phyloP scores from a whole-genome alignment of 1,284 basidiomycete genomes.

The Cerioporus squamosus region DNA sequence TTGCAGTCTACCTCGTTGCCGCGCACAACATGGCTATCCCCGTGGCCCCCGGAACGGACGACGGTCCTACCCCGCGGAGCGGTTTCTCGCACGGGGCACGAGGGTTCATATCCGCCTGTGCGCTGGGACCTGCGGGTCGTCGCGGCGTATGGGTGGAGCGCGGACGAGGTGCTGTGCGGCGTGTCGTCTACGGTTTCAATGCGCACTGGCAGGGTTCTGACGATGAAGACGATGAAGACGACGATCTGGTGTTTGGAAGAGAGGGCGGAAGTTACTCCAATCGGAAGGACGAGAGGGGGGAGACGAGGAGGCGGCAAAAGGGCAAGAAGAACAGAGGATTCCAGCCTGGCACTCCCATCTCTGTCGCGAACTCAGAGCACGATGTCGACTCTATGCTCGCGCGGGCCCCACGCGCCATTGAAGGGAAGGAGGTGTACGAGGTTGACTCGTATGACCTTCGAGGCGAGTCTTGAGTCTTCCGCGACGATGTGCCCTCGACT shows the following conservation, averaged over 20 bases:
- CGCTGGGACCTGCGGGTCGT: constrained; percentile 47
- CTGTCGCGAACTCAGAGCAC: background rate
- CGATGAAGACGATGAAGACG: background rate
- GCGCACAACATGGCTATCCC: constrained; percentile 33
- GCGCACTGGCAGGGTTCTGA: constrained; percentile 3
- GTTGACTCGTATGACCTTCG: constrained; percentile 52
- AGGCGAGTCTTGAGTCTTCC: constrained; percentile 38
- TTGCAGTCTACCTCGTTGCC: constrained; percentile 38
- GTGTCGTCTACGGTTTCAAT: constrained; percentile 43
- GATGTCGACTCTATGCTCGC: constrained; percentile 4
- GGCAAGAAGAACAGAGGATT: background rate
- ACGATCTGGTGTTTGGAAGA: constrained; percentile 8
- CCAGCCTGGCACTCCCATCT: constrained; percentile 25
- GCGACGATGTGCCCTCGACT: background rate
- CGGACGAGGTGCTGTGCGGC: constrained; percentile 40
- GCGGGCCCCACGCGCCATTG: constrained; percentile 17
- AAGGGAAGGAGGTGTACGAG: constrained; percentile 43
- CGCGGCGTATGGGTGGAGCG: constrained; percentile 59
- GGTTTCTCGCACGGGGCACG: constrained; percentile 31
- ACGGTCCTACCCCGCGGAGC: constrained; percentile 12
- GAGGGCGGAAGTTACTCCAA: background rate
- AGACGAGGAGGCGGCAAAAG: background rate
- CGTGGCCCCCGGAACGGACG: constrained; percentile 1
- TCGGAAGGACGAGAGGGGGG: background rate
- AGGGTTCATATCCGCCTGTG: constrained; percentile 50